A percentile compares a stretch with the other conserved stretches of the same genome.
These are phyloP conservation scores for Hydrangea macrophylla DNA, from an alignment of 148 eudicot species.

Conservation along the genomic window DNA sequence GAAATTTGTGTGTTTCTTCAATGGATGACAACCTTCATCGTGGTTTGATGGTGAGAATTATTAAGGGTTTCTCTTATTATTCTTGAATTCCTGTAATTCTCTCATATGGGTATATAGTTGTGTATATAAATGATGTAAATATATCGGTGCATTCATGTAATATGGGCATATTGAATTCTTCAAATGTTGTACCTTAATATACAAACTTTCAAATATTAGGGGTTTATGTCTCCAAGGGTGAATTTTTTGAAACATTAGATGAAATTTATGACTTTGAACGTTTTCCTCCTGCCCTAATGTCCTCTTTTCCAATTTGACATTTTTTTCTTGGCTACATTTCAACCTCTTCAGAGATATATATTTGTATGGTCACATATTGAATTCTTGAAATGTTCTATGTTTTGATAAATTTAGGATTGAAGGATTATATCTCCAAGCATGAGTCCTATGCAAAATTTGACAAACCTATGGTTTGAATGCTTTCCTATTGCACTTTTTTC, in stretches of 20 bases:
- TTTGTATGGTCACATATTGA: no score
- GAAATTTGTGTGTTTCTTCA: slow-evolving; percentile 14
- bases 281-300: neutral
- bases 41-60: slow-evolving; percentile 41
- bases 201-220: neutral
- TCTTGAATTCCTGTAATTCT: neutral
- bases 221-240: no score
- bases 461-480: no score
- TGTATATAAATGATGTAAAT: neutral
- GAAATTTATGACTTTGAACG: neutral
- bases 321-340: neutral
- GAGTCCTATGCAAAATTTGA: no score
- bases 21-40: slow-evolving; percentile 38
- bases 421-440: no score
- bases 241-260: neutral
- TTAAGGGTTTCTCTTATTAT: neutral
- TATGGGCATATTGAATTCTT: no score
- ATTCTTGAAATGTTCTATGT: no score
- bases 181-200: neutral
- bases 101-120: neutral
- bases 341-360: neutral
- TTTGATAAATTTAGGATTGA: no score
- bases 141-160: neutral
- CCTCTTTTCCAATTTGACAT: neutral
- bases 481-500: no score